Base-by-base conservation (phyloP, 2,329 filamentous ascomycete genomes). In the Colletotrichum camelliae region DNA sequence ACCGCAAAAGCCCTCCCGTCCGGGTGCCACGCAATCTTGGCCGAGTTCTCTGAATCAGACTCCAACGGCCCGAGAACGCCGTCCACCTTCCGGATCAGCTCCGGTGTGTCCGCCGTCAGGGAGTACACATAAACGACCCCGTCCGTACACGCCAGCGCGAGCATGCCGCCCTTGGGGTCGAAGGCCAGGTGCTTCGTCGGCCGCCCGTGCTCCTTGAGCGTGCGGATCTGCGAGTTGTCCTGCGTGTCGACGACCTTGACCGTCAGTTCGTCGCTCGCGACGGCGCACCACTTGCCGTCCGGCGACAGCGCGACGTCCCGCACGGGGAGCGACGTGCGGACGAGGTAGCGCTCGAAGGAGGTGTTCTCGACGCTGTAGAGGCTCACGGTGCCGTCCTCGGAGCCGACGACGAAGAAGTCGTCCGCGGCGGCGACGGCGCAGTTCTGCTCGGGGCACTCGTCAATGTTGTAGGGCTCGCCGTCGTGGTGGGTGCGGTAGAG, bases 381-480 rank as follows among this genome's bases (percentile, higher is more conserved):
- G 87, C 94, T 98, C 81, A 99, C 95, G n/a, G 94, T 97, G 81
- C 97, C 97, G 86, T 98, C 96, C 84, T 99, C 96, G 24, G 95
- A 95, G 33, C 96, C 97, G 77, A 95, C 93, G 60, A 98, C 92
- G 82, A 98, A 98, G 84, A 94, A 96, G 76, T 94, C 92, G 81
- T 96, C 91, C 43, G 92, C 66, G 24, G 95, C 92, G 35, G 92
- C 94, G 27, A 98, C 91, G 37, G 94, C 93, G 24, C 94, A 89
- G 82, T 98, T 98, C 78, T 95, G 94, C 79, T 98, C 96, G 76
- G 94, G 94, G 70, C 94, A 95, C 78, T 98, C 95, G 83, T 98
- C 96, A 72, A 99, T 94, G 73, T 96, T 98, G 74, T 91, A 93
- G 12, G 97, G 97, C 83, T 99, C 97, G 80, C 96, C 96, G 86